Conservation (phyloP, 2,329 filamentous ascomycete species). For the Dactylonectria macrodidyma region DNA sequence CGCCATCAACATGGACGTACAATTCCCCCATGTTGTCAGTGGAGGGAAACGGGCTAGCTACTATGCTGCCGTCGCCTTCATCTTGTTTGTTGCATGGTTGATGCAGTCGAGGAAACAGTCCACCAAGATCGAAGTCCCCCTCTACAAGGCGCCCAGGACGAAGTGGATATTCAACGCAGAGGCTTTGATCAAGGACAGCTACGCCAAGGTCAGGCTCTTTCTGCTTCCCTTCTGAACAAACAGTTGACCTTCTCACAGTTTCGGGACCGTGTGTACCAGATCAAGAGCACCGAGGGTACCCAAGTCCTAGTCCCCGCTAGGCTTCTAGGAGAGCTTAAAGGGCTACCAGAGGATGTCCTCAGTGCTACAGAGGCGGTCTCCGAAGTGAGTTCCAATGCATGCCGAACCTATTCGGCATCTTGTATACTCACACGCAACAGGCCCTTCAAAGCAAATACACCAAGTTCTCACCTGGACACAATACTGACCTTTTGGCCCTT, state of each 20-base stretch:
- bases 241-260: conserved; percentile 56
- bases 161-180: conserved; percentile 69
- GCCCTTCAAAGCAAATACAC: conserved; percentile 67
- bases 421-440: conserved; percentile 46
- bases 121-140: conserved; percentile 56
- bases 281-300: conserved; percentile 65
- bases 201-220: conserved; percentile 58
- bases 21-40: conserved; percentile 41
- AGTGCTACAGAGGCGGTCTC: conserved; percentile 65
- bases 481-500: conserved; percentile 61
- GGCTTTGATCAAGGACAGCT: conserved; percentile 63
- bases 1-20: conserved; percentile 31
- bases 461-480: conserved; percentile 63
- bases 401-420: neutral
- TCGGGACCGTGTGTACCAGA: conserved; percentile 64
- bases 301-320: conserved; percentile 64
- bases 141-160: conserved; percentile 63
- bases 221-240: neutral
- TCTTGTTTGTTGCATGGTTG: conserved; percentile 57
- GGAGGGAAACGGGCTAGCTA: conserved; percentile 55
- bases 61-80: conserved; percentile 57
- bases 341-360: conserved; percentile 63
- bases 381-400: conserved; percentile 53
- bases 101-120: conserved; percentile 53
- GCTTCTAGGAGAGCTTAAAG: conserved; percentile 63